Evolutionary conservation across 2,329 filamentous ascomycete species (phyloP), one percentile per base, ranked within the genome.

Genomic region (Ophiostoma pallidulum): DNA sequence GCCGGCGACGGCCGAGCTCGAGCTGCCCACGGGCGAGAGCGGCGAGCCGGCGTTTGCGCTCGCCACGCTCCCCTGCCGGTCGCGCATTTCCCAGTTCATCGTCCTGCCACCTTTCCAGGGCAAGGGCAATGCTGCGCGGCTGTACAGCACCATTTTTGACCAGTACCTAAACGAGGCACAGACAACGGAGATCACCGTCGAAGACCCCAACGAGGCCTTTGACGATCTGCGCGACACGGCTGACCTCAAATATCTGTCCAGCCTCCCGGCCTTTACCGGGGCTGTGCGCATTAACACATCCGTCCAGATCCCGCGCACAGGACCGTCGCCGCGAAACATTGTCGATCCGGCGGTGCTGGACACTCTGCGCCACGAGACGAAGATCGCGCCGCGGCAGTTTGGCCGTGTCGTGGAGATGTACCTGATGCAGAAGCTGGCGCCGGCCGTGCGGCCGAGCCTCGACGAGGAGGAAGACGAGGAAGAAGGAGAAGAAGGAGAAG

Each of bases 11-110:
- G 26, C 38, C 10, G 59, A 74, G 28, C 63, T 75, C 40, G 66
- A 72, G 40, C 56, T 68, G 4, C 62, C 62, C 3, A 19, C 35
- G 2, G 16, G 14, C 36, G 45, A 41, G 48, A 50, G 28, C 24
- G 31, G n/a, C 13, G 48, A 57, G n/a, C 36, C 39, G 6, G 54
- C 52, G 47, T 57, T 59, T 47, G 56, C 65, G n/a, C 69, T 82
- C 54, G 63, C 76, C 4, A 68, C 82, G 41, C 73, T 90, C 2
- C 84, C 86, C 12, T 84, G 83, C 57, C 81, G 91, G 33, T 80
- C 87, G 51, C 78, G 94, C 38, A 86, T 98, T 54, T 94, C 91
- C 0, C 92, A 98, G 63, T 97, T 97, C 64, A 61, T 98, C 51
- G 82, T 98, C 53, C 72, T 98, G 10, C 90, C 90, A 2, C 84